Evolutionary conservation across 2,329 filamentous ascomycete genomes (phyloP).

Genomic region (Talaromyces marneffei): DNA sequence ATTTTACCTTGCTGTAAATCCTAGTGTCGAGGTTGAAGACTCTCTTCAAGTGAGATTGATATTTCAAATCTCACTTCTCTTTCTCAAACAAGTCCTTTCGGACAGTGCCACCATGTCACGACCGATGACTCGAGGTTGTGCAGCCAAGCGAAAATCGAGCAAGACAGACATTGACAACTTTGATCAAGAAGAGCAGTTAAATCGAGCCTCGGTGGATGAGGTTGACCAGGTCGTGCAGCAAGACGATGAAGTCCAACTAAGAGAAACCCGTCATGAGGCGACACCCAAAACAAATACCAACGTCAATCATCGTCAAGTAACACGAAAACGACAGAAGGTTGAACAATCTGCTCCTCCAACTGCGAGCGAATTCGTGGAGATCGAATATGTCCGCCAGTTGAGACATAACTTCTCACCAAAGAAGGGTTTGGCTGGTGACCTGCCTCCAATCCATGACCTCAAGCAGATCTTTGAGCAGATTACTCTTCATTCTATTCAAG

Average conservation of each 20-base stretch:
- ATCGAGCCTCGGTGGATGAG: background rate
- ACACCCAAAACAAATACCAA: background rate
- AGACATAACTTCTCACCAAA: constrained; percentile 12
- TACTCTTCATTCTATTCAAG: constrained; percentile 30
- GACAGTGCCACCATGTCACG: background rate
- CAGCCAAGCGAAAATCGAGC: background rate
- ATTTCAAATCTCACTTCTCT: background rate
- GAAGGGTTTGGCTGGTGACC: constrained; percentile 24
- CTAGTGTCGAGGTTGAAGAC: background rate
- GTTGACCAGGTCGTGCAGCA: background rate
- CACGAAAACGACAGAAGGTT: constrained; percentile 1
- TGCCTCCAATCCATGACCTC: constrained; percentile 45
- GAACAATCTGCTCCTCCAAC: background rate
- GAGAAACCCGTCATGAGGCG: background rate
- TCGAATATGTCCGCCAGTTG: constrained; percentile 11
- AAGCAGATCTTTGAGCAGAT: constrained; percentile 48
- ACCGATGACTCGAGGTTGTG: background rate
- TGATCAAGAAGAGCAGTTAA: background rate
- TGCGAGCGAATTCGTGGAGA: constrained; percentile 9
- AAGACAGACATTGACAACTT: background rate
- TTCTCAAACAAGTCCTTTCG: background rate
- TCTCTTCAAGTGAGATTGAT: background rate
- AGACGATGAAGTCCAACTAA: background rate
- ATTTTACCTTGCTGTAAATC: background rate
- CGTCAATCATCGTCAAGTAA: background rate